Conservation (phyloP, 331 rosid species). For the Quercus phellos region DNA sequence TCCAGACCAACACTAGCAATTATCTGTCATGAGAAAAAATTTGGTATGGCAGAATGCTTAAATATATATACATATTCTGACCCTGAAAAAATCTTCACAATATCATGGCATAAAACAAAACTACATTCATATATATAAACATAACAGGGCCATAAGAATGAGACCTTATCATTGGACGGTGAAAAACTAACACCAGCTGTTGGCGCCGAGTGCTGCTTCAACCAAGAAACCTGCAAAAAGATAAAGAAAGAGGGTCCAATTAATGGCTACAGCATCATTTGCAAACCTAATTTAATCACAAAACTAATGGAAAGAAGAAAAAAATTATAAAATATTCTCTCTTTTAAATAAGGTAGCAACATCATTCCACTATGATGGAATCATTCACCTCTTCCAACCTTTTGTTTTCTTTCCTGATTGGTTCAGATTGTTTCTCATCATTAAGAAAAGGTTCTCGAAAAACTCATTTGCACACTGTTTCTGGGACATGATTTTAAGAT, state of each 20-base stretch:
- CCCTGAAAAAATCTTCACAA: slow-evolving; percentile 15
- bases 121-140: slow-evolving; percentile 12
- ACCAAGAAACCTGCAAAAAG: slow-evolving; percentile 71
- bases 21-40: slow-evolving; percentile 49
- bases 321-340: not conserved
- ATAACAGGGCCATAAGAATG: slow-evolving; percentile 21
- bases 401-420: too few relatives aligned
- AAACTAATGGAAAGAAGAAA: not conserved
- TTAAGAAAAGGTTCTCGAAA: too few relatives aligned
- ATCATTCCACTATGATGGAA: not conserved
- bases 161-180: slow-evolving; percentile 95
- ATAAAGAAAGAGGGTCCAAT: slow-evolving; percentile 10
- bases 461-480: too few relatives aligned
- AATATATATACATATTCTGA: not conserved
- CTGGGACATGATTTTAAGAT: too few relatives aligned
- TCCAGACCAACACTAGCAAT: slow-evolving; percentile 96
- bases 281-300: slow-evolving; percentile 6
- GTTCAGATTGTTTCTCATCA: too few relatives aligned
- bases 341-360: not conserved
- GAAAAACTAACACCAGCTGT: slow-evolving; percentile 97
- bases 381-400: too few relatives aligned
- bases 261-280: slow-evolving; percentile 16
- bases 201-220: slow-evolving; percentile 98
- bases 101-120: slow-evolving; percentile 15
- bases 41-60: slow-evolving; percentile 22